Base-by-base conservation (phyloP, 306 rosid species). In the Pyrus bretschneideri region DNA sequence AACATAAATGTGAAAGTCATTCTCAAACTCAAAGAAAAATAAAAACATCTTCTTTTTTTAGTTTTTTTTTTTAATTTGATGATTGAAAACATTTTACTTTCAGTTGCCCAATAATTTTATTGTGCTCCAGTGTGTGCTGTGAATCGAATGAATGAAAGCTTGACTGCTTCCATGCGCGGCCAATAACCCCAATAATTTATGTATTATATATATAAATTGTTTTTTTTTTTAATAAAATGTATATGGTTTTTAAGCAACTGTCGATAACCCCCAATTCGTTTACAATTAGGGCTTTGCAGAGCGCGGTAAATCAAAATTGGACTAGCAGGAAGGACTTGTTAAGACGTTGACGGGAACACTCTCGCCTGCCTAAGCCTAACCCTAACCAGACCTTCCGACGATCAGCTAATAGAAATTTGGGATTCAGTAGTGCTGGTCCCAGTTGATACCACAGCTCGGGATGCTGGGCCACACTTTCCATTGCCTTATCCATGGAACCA, bases 1-100 rank as follows among this genome's bases (percentile, higher is more conserved):
- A 35, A 5, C 7, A 6, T 35, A 35, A 7, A 2, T 7, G 2
- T 7, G 9, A 0, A 35, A 35, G 9, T 35, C 9, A 6, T 6
- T 7, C 40, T 35, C 9, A 35, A 35, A 35, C 9, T 35, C 40
- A 6, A 35, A 35, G 40, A 35, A 35, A 1, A 35, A 35, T 1
- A 7, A 33, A 33, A 6, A 35, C 40, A 6, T 33, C 9, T 5
- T 35, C 0, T 35, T 33, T 35, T 35, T 35, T 31, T 31, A 0
- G 0, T 31, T 31, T 35, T 35, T 1, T n/a, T n/a, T 6, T 35
- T 31, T 35, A 35, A 35, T 35, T 35, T 35, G 40, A 35, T 35
- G 0, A 35, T 35, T 0, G 0, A 35, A 6, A 35, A 7, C 40
- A 7, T 35, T 35, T 0, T 1, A 35, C 40, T 35, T 35, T 7